Evolutionary conservation across 2,329 filamentous ascomycete genomes (phyloP).

Genomic region (Camptophora hylomeconis): DNA sequence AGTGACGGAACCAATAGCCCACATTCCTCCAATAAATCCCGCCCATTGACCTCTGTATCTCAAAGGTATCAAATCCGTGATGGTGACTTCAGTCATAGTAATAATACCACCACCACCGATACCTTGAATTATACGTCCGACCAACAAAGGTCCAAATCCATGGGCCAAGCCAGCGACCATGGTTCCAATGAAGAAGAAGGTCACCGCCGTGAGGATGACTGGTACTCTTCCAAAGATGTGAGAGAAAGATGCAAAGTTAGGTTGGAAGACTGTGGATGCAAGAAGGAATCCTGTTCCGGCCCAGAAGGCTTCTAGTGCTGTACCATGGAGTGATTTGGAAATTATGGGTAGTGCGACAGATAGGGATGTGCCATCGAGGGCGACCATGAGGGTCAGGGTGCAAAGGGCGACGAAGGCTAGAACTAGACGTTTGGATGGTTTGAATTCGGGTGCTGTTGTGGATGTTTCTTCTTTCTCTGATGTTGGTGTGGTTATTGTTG

Average conservation of each 20-base stretch:
- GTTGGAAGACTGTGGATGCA: constrained; percentile 47
- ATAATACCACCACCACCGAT: constrained; percentile 33
- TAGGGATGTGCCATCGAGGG: constrained; percentile 53
- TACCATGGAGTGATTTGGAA: constrained; percentile 37
- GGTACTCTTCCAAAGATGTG: constrained; percentile 35
- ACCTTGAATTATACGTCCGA: constrained; percentile 32
- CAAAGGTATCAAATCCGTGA: constrained; percentile 33
- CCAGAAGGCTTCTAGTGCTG: constrained; percentile 55
- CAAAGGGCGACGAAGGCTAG: constrained; percentile 40
- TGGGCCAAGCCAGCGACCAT: constrained; percentile 30
- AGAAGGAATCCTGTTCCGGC: constrained; percentile 58
- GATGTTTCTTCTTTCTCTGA: too few relatives aligned
- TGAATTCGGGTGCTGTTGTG: constrained; percentile 10
- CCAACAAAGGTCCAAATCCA: constrained; percentile 31
- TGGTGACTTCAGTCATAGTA: constrained; percentile 29
- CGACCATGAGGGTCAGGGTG: constrained; percentile 47
- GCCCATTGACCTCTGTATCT: constrained; percentile 15
- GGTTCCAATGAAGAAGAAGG: constrained; percentile 33
- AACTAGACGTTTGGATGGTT: constrained; percentile 21
- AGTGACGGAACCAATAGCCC: constrained; percentile 13
- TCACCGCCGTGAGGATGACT: constrained; percentile 25
- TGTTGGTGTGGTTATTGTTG: too few relatives aligned
- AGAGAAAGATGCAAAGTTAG: constrained; percentile 34
- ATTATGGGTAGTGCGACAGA: constrained; percentile 44
- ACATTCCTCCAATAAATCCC: constrained; percentile 14